A percentile compares a stretch with the other conserved stretches of the same genome.
Evolutionary conservation across 192 early-diverging fungal genomes (phyloP).

Genomic region (Kickxella alabastrina): DNA sequence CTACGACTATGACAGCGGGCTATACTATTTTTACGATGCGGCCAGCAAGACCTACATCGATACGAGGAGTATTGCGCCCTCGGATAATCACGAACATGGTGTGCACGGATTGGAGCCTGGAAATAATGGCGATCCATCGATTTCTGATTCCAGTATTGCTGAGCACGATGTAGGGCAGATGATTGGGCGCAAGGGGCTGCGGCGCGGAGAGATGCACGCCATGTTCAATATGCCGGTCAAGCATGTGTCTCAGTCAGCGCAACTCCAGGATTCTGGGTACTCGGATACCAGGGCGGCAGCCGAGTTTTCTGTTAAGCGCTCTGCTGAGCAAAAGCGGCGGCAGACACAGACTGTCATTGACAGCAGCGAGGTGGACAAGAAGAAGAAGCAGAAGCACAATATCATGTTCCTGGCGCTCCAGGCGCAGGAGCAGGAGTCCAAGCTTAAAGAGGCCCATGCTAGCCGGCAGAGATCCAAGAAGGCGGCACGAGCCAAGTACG

Average conservation of each 20-base stretch:
- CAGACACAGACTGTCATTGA: slow-evolving; percentile 19
- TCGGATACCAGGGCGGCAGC: slow-evolving; percentile 28
- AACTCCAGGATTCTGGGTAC: slow-evolving; percentile 26
- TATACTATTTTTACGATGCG: slow-evolving; percentile 37
- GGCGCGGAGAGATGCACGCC: slow-evolving; percentile 21
- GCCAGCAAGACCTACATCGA: slow-evolving; percentile 27
- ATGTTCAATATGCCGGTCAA: slow-evolving; percentile 7
- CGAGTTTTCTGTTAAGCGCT: slow-evolving; percentile 15
- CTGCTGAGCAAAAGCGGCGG: slow-evolving; percentile 12
- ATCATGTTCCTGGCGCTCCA: slow-evolving; percentile 73
- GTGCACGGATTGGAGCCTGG: background rate
- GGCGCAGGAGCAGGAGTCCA: slow-evolving; percentile 62
- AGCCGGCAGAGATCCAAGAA: slow-evolving; percentile 59
- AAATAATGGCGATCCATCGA: slow-evolving; percentile 6
- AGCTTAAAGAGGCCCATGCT: slow-evolving; percentile 61
- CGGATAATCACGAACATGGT: background rate
- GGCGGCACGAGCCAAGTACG: slow-evolving; percentile 66
- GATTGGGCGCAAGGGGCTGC: slow-evolving; percentile 32
- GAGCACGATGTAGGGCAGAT: slow-evolving; percentile 21
- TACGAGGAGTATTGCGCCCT: slow-evolving; percentile 2
- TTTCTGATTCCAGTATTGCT: slow-evolving; percentile 6
- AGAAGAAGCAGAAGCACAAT: slow-evolving; percentile 72
- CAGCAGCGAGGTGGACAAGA: slow-evolving; percentile 24
- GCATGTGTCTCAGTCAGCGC: slow-evolving; percentile 21
- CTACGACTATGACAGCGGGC: slow-evolving; percentile 23